phyloP scores from a whole-genome alignment of 768 basidiomycete genomes.

The Pisolithus sp. region DNA sequence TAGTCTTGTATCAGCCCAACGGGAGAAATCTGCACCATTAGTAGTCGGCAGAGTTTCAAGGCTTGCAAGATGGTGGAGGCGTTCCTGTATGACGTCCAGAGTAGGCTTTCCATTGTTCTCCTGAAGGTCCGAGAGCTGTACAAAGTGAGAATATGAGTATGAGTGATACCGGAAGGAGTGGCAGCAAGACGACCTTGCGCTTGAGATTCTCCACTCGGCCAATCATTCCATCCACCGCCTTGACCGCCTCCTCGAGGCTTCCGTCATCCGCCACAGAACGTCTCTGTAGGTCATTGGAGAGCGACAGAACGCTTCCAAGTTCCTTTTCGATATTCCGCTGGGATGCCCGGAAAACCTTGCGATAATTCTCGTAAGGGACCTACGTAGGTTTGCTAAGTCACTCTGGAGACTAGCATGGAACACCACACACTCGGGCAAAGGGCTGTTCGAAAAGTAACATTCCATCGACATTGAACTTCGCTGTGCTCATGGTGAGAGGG shows the following conservation, averaged over 20 bases:
- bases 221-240: conserved; percentile 71
- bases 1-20: conserved; percentile 76
- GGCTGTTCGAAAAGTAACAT: conserved; percentile 81
- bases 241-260: conserved; percentile 46
- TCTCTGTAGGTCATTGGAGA: conserved; percentile 54
- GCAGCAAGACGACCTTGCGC: conserved; percentile 59
- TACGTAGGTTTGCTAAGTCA: conserved; percentile 27
- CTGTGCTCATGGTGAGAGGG: conserved; percentile 24
- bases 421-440: conserved; percentile 52
- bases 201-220: conserved; percentile 72
- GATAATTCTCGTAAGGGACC: conserved; percentile 89
- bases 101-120: conserved; percentile 46
- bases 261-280: conserved; percentile 33
- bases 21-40: conserved; percentile 51
- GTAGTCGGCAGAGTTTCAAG: conserved; percentile 52
- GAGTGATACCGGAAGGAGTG: conserved; percentile 5
- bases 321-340: conserved; percentile 83
- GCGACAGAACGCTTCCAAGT: conserved; percentile 49
- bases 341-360: conserved; percentile 78
- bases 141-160: conserved; percentile 9
- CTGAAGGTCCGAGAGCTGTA: conserved; percentile 47
- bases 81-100: conserved; percentile 66
- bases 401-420: neutral
- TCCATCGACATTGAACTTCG: conserved; percentile 65
- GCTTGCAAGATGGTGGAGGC: conserved; percentile 62